Conservation (phyloP, 2,329 filamentous ascomycete genomes). For the Exserohilum turcica region DNA sequence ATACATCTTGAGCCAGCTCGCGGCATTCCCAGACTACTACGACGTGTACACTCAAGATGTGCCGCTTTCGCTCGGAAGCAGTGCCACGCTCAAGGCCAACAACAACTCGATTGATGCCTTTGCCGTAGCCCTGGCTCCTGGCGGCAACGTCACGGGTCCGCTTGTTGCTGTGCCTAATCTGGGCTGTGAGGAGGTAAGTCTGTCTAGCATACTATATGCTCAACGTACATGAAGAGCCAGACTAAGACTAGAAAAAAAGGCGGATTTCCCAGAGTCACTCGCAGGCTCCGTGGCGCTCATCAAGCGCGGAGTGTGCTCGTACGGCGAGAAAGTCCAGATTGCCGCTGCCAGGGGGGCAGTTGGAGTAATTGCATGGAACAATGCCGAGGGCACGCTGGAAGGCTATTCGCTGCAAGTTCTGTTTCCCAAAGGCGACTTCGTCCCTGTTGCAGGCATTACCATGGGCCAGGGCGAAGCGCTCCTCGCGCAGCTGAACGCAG, state of each 20-base stretch:
- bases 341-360: conserved; percentile 64
- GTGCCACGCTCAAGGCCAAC: conserved; percentile 38
- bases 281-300: conserved; percentile 72
- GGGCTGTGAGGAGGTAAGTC: conserved; percentile 41
- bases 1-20: conserved; percentile 43
- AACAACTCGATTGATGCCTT: conserved; percentile 34
- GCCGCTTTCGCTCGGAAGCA: conserved; percentile 27
- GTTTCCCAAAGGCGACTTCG: conserved; percentile 62
- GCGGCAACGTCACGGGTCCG: conserved; percentile 36
- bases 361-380: conserved; percentile 74
- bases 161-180: conserved; percentile 42
- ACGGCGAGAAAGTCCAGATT: conserved; percentile 70
- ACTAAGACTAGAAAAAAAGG: conserved; percentile 28
- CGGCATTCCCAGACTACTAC: conserved; percentile 45
- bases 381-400: conserved; percentile 62
- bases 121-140: conserved; percentile 38
- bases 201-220: background rate
- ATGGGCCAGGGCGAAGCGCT: conserved; percentile 64
- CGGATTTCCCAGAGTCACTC: conserved; percentile 66
- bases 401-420: conserved; percentile 46
- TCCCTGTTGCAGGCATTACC: conserved; percentile 71
- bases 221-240: background rate
- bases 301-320: conserved; percentile 70
- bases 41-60: conserved; percentile 42
- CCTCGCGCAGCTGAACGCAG: conserved; percentile 58